Percentiles rank a stretch among this genome's conserved stretches.
phyloP scores from a whole-genome alignment of 331 rosid species.

The Pyracantha coccinea region DNA sequence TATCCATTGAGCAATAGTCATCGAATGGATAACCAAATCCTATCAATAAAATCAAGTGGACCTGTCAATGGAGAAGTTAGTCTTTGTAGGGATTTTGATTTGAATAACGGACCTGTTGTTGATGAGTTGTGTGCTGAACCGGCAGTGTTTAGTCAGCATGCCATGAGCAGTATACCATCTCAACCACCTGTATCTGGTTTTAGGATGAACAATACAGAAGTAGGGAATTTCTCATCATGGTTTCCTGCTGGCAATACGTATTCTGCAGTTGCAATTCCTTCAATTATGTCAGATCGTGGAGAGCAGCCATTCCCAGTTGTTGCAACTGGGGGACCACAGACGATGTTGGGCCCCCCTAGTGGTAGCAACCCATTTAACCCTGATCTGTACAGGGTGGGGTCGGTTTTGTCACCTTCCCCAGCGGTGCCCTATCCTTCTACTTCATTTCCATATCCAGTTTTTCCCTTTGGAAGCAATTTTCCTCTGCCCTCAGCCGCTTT shows the following conservation, averaged over 20 bases:
- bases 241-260: constrained; percentile 59
- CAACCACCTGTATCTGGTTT: constrained; percentile 44
- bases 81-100: constrained; percentile 60
- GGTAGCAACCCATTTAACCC: constrained; percentile 51
- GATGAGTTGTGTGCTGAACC: constrained; percentile 55
- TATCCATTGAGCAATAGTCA: constrained; percentile 26
- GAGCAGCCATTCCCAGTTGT: constrained; percentile 57
- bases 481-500: constrained; percentile 56
- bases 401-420: constrained; percentile 75
- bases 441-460: constrained; percentile 59
- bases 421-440: constrained; percentile 60
- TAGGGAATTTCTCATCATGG: constrained; percentile 71
- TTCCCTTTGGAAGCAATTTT: constrained; percentile 61
- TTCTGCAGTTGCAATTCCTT: constrained; percentile 53
- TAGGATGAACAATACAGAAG: constrained; percentile 50
- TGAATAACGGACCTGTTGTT: constrained; percentile 64
- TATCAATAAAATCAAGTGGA: constrained; percentile 34
- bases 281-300: constrained; percentile 54
- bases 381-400: constrained; percentile 50
- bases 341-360: constrained; percentile 45
- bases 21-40: constrained; percentile 31
- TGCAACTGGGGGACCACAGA: constrained; percentile 51
- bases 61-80: constrained; percentile 35
- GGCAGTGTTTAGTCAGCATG: constrained; percentile 35
- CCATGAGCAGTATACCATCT: constrained; percentile 30